Base-by-base conservation (phyloP, 768 basidiomycete genomes). In the Lactarius evosmus region DNA sequence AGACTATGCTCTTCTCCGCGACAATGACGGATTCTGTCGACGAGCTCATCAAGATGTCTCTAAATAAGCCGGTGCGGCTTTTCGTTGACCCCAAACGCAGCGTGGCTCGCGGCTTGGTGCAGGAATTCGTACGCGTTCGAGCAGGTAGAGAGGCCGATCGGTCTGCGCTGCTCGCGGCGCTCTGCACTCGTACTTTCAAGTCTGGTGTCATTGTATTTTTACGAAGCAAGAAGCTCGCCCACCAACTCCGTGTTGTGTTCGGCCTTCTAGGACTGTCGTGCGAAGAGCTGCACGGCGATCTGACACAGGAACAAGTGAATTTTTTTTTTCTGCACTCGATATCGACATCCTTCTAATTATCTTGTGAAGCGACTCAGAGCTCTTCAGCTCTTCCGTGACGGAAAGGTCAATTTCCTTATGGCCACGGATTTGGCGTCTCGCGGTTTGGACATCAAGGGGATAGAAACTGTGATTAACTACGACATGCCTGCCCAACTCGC, bases 11-110 rank as follows among this genome's bases (percentile, higher is more conserved):
- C 40, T 99, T 99, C 76, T 97, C 95, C 0, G 97, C 97, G 2
- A 99, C 97, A 1, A 98, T 98, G 91, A 98, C 95, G 4, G 97
- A 99, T 74, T 89, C 91, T 1, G 90, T 98, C 9, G 93, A 97
- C 70, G 89, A 95, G 71, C 83, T 99, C 54, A 91, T 98, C 62
- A 87, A 86, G 71, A 89, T 98, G 82, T 93, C 92, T 14, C 77
- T 98, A 55, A 89, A 93, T 74, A 94, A 89, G 73, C 97, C 97
- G 6, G 92, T 95, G 9, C 84, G 95, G 50, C 81, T 98, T 34
- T 98, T 98, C 73, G 95, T 99, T 25, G 97, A 98, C 72, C 93
- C 94, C 8, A 95, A 95, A 73, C 85, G 89, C 62, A 87, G 82
- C 33, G 94, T 91, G 0, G 95, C 96, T 16, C 84, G 85, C 51